These are phyloP conservation scores for Aspergillus fumigatus DNA, from an alignment of 2,329 filamentous ascomycete genomes.

Conservation along the genomic window DNA sequence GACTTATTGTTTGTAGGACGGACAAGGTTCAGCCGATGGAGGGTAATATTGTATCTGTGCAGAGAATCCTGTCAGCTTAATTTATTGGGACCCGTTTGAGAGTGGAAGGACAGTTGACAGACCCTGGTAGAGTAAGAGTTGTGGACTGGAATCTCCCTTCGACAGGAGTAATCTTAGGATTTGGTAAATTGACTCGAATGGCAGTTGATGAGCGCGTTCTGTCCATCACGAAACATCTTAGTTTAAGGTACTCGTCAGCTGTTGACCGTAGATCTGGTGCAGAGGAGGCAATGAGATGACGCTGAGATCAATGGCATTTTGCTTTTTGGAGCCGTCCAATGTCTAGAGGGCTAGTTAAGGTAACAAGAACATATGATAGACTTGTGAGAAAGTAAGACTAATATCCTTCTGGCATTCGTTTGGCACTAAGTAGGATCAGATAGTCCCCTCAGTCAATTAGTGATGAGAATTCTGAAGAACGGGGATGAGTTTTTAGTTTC, in stretches of 20 bases:
- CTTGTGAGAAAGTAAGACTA: neutral
- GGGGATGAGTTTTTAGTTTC: neutral
- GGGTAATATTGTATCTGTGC: conserved; percentile 63
- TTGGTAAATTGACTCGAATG: neutral
- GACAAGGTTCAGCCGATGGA: conserved; percentile 74
- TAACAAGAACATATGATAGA: neutral
- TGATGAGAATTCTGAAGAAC: neutral
- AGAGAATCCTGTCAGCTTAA: conserved; percentile 41
- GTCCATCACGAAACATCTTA: neutral
- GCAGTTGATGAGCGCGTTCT: neutral
- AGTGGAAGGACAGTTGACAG: neutral
- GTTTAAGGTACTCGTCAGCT: neutral
- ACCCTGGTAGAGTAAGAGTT: neutral
- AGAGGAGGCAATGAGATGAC: neutral
- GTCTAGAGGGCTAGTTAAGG: neutral
- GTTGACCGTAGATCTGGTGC: neutral
- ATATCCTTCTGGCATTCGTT: neutral
- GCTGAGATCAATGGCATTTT: neutral
- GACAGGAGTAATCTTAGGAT: neutral
- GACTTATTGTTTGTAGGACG: conserved; percentile 48
- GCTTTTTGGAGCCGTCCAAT: neutral
- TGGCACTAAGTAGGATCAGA: neutral
- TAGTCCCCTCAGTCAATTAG: neutral
- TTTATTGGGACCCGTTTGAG: neutral
- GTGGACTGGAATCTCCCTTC: neutral